Evolutionary conservation across 2,329 filamentous ascomycete genomes (phyloP).

Genomic region (Venturia pyrina): DNA sequence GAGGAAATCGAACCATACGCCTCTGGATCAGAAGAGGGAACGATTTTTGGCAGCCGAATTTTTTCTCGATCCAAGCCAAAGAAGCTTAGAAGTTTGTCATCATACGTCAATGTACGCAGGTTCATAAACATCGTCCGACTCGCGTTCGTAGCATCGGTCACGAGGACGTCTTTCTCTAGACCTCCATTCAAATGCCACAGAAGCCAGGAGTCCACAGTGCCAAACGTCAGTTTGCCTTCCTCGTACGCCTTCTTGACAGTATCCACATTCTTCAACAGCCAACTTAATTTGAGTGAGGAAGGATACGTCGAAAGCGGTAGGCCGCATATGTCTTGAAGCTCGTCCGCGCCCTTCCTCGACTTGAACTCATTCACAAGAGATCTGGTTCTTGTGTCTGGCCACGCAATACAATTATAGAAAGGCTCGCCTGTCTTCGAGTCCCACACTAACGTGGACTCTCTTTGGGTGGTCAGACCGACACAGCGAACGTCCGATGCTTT

Average conservation of each 20-base stretch:
- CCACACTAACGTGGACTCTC: conserved; percentile 82
- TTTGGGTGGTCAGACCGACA: conserved; percentile 82
- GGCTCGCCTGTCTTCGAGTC: conserved; percentile 70
- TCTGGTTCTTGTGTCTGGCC: conserved; percentile 77
- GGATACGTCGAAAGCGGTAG: conserved; percentile 83
- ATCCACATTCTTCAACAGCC: conserved; percentile 65
- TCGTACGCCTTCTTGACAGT: conserved; percentile 66
- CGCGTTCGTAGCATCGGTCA: conserved; percentile 81
- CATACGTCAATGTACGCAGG: conserved; percentile 68
- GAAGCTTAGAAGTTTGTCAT: conserved; percentile 65
- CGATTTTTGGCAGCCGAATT: conserved; percentile 69
- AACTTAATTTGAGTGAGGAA: conserved; percentile 74
- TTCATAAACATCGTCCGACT: conserved; percentile 95
- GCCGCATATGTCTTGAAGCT: conserved; percentile 61
- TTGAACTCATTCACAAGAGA: conserved; percentile 70
- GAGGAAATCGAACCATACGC: conserved; percentile 59
- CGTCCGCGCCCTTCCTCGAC: conserved; percentile 53
- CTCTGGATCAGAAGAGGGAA: conserved; percentile 65
- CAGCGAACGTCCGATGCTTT: conserved; percentile 59
- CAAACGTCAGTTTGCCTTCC: conserved; percentile 66
- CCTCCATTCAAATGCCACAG: conserved; percentile 76
- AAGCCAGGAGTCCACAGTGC: conserved; percentile 82
- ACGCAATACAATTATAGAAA: conserved; percentile 76
- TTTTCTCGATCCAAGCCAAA: conserved; percentile 67
- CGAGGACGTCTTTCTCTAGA: conserved; percentile 55